These are phyloP conservation scores for Aspergillus incahuasiensis DNA, from an alignment of 495 filamentous ascomycete genomes.

Conservation along the genomic window DNA sequence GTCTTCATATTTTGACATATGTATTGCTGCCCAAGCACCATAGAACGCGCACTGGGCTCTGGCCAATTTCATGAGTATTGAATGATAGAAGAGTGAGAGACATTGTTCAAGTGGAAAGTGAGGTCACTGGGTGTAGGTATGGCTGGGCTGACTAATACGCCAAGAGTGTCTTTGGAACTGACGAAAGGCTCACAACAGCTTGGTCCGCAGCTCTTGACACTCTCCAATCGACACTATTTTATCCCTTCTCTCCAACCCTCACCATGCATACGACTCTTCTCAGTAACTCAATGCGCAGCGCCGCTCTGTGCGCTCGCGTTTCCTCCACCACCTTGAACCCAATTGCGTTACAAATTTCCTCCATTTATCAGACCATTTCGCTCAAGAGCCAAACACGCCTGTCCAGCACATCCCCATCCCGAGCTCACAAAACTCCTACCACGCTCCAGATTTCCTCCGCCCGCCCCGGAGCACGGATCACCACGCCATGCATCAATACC, in stretches of 20 bases:
- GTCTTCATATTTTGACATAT: no score
- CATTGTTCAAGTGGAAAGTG: no score
- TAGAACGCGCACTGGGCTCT: no score
- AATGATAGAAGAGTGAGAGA: no score
- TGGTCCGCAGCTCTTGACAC: conserved; percentile 6
- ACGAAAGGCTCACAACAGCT: conserved; percentile 13
- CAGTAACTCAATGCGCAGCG: conserved; percentile 29
- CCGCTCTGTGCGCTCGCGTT: conserved; percentile 25
- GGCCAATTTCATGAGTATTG: no score
- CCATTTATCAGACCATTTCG: conserved; percentile 20
- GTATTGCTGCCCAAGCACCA: no score
- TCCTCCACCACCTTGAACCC: conserved; percentile 19
- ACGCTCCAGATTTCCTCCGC: conserved; percentile 14
- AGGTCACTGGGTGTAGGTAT: not conserved
- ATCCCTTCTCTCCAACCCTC: not conserved
- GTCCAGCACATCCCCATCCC: conserved; percentile 17
- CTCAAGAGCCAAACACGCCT: conserved; percentile 13
- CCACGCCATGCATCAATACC: conserved; percentile 22
- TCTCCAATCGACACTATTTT: not conserved
- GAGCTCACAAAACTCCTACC: not conserved
- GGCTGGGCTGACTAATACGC: conserved; percentile 18
- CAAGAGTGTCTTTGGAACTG: conserved; percentile 1
- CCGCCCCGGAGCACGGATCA: conserved; percentile 19
- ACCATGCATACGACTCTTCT: conserved; percentile 24
- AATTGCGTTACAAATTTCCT: conserved; percentile 19